Evolutionary conservation across 2,329 filamentous ascomycete genomes (phyloP).

Genomic region (Colletotrichum sp.): DNA sequence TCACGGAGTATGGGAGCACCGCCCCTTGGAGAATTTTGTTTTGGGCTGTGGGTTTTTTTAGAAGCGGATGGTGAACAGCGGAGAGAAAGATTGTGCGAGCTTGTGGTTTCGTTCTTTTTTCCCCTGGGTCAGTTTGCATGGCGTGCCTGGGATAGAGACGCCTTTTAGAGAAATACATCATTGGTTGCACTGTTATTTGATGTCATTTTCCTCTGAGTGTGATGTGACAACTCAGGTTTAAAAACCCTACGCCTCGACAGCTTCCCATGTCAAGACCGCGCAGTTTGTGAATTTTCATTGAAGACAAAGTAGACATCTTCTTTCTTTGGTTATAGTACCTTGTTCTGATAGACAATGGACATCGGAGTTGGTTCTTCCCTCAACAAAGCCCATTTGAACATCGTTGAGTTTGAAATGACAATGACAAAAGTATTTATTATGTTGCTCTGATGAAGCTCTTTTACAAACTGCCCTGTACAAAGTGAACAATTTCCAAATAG

Average conservation of each 20-base stretch:
- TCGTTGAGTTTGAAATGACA: background rate
- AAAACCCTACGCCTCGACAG: background rate
- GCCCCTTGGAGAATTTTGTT: background rate
- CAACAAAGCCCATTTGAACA: background rate
- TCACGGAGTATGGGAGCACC: background rate
- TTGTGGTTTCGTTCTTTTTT: background rate
- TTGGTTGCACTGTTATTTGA: background rate
- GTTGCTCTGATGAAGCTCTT: background rate
- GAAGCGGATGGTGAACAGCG: background rate
- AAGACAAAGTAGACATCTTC: too few relatives aligned
- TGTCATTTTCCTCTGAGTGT: background rate
- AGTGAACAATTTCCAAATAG: background rate
- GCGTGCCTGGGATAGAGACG: background rate
- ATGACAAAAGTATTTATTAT: background rate
- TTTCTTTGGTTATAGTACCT: too few relatives aligned
- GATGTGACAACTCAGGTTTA: background rate
- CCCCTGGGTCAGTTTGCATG: background rate
- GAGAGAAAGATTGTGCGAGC: background rate
- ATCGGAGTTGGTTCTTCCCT: background rate
- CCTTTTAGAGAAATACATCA: background rate
- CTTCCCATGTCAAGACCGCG: fast-evolving
- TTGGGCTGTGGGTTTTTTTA: background rate
- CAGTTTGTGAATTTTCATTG: fast-evolving
- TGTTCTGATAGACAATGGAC: background rate
- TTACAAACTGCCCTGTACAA: background rate